Percentiles rank a stretch among this genome's conserved stretches.
Evolutionary conservation across 129 eudicot species (phyloP).

Genomic region (Smallanthus sonchifolius): DNA sequence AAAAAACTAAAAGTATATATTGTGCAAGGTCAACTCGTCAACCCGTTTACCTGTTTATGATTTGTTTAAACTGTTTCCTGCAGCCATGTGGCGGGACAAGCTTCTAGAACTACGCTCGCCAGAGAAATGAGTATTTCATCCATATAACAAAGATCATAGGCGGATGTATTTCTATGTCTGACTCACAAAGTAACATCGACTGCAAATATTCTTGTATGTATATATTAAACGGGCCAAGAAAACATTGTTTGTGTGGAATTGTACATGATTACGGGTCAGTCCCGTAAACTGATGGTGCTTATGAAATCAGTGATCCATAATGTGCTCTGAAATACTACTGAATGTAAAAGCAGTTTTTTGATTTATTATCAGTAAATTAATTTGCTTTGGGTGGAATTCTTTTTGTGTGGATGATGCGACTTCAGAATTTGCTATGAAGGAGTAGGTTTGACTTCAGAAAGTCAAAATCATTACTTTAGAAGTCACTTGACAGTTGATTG

Average conservation of each 20-base stretch:
- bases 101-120: conserved; percentile 41
- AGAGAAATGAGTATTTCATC: conserved; percentile 14
- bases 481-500: neutral
- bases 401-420: neutral
- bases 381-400: conserved; percentile 4
- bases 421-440: neutral
- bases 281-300: conserved; percentile 7
- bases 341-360: conserved; percentile 14
- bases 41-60: no score
- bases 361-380: neutral
- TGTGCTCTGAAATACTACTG: neutral
- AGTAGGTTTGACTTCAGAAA: neutral
- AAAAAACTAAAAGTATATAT: no score
- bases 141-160: neutral
- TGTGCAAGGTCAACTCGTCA: no score
- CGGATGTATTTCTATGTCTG: conserved; percentile 4
- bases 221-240: conserved; percentile 9
- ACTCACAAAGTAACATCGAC: conserved; percentile 6
- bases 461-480: neutral
- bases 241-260: conserved; percentile 19
- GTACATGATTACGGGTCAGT: neutral
- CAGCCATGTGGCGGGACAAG: conserved; percentile 72
- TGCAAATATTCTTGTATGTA: conserved; percentile 22
- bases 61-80: conserved; percentile 13
- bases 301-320: conserved; percentile 5